Evolutionary conservation across 257 asterid species (phyloP), one percentile per base, ranked within the genome.

Genomic region (Nicotiana knightiana): DNA sequence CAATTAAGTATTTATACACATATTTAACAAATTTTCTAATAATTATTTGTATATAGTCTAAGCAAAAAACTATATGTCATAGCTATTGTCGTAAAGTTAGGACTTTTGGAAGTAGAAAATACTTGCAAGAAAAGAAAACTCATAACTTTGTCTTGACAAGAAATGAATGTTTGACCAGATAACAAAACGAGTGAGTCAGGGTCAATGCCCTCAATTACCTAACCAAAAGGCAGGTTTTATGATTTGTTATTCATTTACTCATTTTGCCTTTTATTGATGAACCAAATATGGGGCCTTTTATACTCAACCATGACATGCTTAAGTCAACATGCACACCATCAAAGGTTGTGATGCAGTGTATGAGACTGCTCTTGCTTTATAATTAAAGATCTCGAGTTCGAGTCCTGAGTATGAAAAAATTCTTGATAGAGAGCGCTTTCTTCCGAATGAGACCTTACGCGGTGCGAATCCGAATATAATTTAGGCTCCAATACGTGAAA

Each of bases 401-500:
- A 37, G 8, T 2, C 1, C 1, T 37, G 8, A 0, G 1, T 37
- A 37, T 37, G 8, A 5, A 37, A 37, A 37, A 0, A 37, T 0
- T 0, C 0, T 5, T 37, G 1, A 0, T 37, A 0, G 43, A 1
- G 8, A 37, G 0, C 1, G 43, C 8, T 5, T 37, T 1, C 5
- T 0, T 5, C 0, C 8, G 43, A 37, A 5, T 37, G 6, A 1
- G 1, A 1, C 1, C 43, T 1, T 37, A 37, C 7, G 0, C 43
- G 0, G 1, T 37, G 7, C 6, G 1, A 35, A 37, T 37, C 0
- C 0, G 3, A 2, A 32, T 37, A 37, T 37, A 37, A 0, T 5
- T 5, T 1, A 1, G 7, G 7, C 4, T 3, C 1, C 39, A 35
- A 35, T 35, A 35, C 1, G 1, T 0, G 7, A 7, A 35, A 4